Conservation (phyloP, 1,284 basidiomycete genomes). For the Tylopilus sp. region DNA sequence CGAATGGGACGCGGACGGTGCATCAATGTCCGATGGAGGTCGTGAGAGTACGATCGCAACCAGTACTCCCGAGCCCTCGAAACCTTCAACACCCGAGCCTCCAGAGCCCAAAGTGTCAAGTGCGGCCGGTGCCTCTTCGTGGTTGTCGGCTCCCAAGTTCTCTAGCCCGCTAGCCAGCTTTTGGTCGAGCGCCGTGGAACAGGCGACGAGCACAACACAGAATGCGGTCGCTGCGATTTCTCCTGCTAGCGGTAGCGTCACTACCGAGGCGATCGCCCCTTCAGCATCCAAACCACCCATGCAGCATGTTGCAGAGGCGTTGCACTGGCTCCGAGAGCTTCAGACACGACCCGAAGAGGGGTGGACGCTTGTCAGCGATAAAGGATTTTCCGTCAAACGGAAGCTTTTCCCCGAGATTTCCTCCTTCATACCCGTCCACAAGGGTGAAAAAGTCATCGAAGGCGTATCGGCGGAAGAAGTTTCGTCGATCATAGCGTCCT, state of each 20-base stretch:
- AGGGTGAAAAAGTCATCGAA: slow-evolving; percentile 90
- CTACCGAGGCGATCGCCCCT: slow-evolving; percentile 41
- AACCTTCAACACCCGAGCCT: slow-evolving; percentile 21
- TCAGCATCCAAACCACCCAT: slow-evolving; percentile 62
- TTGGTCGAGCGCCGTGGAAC: slow-evolving; percentile 72
- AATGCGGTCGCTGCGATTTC: slow-evolving; percentile 70
- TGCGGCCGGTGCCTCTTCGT: slow-evolving; percentile 21
- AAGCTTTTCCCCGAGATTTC: slow-evolving; percentile 78
- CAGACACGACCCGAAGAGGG: slow-evolving; percentile 61
- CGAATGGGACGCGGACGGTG: slow-evolving; percentile 56
- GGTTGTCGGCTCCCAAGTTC: slow-evolving; percentile 57
- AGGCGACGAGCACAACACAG: slow-evolving; percentile 66
- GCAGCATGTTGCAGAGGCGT: slow-evolving; percentile 75
- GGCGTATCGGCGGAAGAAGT: slow-evolving; percentile 94
- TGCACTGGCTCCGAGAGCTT: slow-evolving; percentile 75
- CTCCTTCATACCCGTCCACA: slow-evolving; percentile 78
- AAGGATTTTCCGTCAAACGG: slow-evolving; percentile 76
- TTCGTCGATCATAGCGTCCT: slow-evolving; percentile 66
- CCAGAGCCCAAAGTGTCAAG: slow-evolving; percentile 12
- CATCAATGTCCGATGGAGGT: slow-evolving; percentile 10
- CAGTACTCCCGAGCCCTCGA: slow-evolving; percentile 31
- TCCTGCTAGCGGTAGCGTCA: slow-evolving; percentile 40
- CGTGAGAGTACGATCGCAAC: slow-evolving; percentile 13
- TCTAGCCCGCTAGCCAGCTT: slow-evolving; percentile 70
- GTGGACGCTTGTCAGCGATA: slow-evolving; percentile 82